Evolutionary conservation across 1,284 basidiomycete species (phyloP).

Genomic region (Meira miltonrushii): DNA sequence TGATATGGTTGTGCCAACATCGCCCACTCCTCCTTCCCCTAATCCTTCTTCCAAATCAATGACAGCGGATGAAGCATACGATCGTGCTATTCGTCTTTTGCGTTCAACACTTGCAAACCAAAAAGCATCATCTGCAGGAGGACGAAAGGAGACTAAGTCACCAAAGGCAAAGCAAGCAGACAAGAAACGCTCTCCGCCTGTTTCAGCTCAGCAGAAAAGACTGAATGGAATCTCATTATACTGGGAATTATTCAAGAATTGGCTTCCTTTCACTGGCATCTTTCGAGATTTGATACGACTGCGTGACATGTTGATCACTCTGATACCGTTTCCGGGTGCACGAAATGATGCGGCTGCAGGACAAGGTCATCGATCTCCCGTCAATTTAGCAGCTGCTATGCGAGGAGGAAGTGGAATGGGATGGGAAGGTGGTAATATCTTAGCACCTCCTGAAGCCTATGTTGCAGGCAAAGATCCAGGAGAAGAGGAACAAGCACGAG

Average conservation of each 20-base stretch:
- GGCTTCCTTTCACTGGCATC: constrained; percentile 17
- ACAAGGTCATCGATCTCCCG: no score
- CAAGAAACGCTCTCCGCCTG: not conserved
- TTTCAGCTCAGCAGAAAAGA: no score
- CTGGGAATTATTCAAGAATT: constrained; percentile 12
- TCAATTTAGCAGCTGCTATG: not conserved
- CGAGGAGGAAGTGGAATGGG: constrained; percentile 3
- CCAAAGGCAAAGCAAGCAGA: constrained; percentile 4
- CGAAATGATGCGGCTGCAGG: not conserved
- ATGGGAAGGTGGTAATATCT: constrained; percentile 5
- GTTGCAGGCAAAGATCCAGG: constrained; percentile 1
- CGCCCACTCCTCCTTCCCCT: no score
- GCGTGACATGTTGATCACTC: not conserved
- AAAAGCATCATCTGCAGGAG: constrained; percentile 15
- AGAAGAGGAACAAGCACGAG: constrained; percentile 18
- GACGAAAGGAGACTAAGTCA: not conserved
- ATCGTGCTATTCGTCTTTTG: constrained; percentile 26
- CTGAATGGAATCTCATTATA: not conserved
- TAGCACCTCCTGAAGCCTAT: not conserved
- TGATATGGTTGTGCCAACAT: no score
- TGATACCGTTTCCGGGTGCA: not conserved
- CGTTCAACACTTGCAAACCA: constrained; percentile 20
- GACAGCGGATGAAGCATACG: constrained; percentile 25
- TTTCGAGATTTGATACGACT: not conserved
- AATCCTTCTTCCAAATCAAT: not conserved